These are phyloP conservation scores for Emericellopsis cladophorae DNA, from an alignment of 2,329 filamentous ascomycete genomes.

Conservation along the genomic window DNA sequence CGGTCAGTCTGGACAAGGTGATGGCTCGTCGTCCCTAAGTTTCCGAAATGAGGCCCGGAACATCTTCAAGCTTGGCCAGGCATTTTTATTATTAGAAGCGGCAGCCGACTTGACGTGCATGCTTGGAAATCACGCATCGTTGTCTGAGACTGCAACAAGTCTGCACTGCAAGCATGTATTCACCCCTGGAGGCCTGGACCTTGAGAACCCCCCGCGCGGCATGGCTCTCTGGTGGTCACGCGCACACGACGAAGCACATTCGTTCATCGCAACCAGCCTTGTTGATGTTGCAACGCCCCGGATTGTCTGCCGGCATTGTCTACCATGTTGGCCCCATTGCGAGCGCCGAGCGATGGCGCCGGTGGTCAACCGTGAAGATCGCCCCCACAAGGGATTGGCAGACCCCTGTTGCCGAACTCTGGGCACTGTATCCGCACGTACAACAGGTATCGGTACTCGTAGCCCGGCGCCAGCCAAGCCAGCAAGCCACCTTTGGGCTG, in stretches of 20 bases:
- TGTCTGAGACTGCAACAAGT: too few species aligned
- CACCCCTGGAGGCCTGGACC: background rate
- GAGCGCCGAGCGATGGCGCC: background rate
- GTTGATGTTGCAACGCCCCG: background rate
- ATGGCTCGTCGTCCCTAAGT: too few species aligned
- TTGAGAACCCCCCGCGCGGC: background rate
- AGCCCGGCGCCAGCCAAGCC: background rate
- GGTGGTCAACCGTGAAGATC: slow-evolving; percentile 1
- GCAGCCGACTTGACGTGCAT: too few species aligned
- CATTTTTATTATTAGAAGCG: too few species aligned
- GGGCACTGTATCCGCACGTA: background rate
- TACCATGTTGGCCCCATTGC: slow-evolving; percentile 1
- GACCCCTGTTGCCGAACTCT: background rate
- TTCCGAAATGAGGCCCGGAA: too few species aligned
- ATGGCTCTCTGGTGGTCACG: background rate
- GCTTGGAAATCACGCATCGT: too few species aligned
- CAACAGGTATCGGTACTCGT: background rate
- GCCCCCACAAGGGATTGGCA: background rate
- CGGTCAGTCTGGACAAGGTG: too few species aligned
- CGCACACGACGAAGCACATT: background rate
- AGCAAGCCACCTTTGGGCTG: background rate
- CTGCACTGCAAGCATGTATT: too few species aligned
- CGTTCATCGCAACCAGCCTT: background rate
- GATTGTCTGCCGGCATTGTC: background rate
- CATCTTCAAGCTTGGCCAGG: too few species aligned